phyloP scores from a whole-genome alignment of 176 grass and related monocot species.

The Aegilops umbellulata region DNA sequence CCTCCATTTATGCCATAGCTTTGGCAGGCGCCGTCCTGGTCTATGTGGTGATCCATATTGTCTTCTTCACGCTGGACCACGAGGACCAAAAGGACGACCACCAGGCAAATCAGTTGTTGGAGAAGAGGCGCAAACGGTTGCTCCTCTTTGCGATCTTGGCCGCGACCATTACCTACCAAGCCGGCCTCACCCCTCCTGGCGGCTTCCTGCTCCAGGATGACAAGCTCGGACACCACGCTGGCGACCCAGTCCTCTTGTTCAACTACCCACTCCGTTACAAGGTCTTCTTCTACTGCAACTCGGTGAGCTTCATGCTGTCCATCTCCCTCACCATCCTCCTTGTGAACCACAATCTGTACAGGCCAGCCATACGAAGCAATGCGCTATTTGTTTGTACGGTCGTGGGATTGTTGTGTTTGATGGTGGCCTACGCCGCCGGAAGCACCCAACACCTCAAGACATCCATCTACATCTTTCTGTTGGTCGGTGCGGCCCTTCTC shows the following conservation, averaged over 20 bases:
- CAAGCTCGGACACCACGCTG: neutral
- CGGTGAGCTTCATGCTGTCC: constrained; percentile 46
- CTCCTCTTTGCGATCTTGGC: constrained; percentile 51
- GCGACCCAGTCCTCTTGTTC: constrained; percentile 30
- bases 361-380: constrained; percentile 21
- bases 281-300: constrained; percentile 62
- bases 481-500: neutral
- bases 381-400: constrained; percentile 39
- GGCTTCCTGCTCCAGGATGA: constrained; percentile 27
- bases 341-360: constrained; percentile 38
- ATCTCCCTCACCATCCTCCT: constrained; percentile 44
- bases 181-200: constrained; percentile 46
- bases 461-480: constrained; percentile 32
- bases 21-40: constrained; percentile 27
- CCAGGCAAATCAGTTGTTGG: neutral
- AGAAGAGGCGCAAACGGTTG: constrained; percentile 24
- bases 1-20: constrained; percentile 35
- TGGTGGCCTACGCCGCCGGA: constrained; percentile 41
- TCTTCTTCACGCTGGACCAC: constrained; percentile 35
- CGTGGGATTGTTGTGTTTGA: constrained; percentile 23
- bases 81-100: neutral
- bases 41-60: constrained; percentile 33
- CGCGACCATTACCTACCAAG: constrained; percentile 49
- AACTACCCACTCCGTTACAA: neutral
- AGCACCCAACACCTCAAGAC: constrained; percentile 20